Evolutionary conservation across 2,329 filamentous ascomycete species (phyloP), one percentile per base, ranked within the genome.

Genomic region (Cordyceps cicadae): DNA sequence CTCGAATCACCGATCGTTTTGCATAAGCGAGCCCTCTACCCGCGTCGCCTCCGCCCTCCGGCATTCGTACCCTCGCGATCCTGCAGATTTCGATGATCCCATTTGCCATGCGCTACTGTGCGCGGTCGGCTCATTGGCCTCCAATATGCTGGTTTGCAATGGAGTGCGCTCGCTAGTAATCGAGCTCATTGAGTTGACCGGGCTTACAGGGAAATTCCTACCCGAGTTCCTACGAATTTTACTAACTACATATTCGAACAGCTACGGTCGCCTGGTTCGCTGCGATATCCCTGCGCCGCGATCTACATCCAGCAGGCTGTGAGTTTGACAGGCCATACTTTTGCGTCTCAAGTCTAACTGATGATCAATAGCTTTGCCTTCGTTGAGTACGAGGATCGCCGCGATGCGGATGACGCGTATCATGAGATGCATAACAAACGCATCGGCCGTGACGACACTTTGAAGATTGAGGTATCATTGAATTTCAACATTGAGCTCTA

Each of bases 401-500:
- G 94, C 69, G 94, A 99, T 81, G 92, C 94, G 65, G 94, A 99
- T 75, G 94, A 99, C 79, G 94, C 94, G 53, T 99, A 99, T 74
- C 91, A 99, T 75, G 94, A 99, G 79, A 99, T 99, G 94, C 94
- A 99, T 74, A 97, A 97, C 81, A 97, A 97, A 85, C 91, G 93
- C 67, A 92, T 99, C 68, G 92, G 92, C 53, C 88, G 93, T 64
- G 94, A 99, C 72, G 94, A 99, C 70, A 79, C 96, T 63, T 75
- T 99, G 78, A 99, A 99, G 81, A 97, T 99, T 67, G 94, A 99
- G 85, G 94, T 96, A 78, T n/a, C 15, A 4, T 5, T 17, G 17
- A 15, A 67, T 83, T 67, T 19, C 12, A 17, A 15, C 6, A 50
- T n/a, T 52, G 34, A 5, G 37, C 5, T 50, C n/a, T 26, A 21